Percentiles rank a stretch among this genome's conserved stretches.
These are phyloP conservation scores for Pilaira anomala DNA, from an alignment of 192 early-diverging fungal genomes.

Conservation along the genomic window DNA sequence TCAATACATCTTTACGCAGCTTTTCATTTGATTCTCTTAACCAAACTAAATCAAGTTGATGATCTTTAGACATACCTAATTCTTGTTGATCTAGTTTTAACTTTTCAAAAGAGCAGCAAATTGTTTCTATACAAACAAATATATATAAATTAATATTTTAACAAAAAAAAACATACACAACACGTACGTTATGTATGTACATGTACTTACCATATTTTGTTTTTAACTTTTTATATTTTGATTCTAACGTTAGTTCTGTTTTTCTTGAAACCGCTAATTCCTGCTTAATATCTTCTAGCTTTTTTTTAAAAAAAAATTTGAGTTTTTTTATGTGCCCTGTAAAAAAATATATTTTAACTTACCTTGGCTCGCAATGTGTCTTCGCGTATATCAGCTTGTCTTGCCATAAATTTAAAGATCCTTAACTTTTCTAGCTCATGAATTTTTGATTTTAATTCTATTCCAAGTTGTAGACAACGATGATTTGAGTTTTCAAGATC, in stretches of 20 bases:
- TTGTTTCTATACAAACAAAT: conserved; percentile 27
- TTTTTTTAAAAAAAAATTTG: neutral
- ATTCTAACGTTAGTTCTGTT: conserved; percentile 33
- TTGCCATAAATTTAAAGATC: conserved; percentile 20
- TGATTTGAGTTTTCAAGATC: conserved; percentile 24
- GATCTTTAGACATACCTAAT: conserved; percentile 9
- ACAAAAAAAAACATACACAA: neutral
- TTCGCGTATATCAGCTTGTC: conserved; percentile 29
- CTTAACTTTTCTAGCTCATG: conserved; percentile 27
- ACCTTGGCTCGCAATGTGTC: conserved; percentile 23
- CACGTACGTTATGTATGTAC: too few relatives aligned
- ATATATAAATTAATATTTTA: neutral
- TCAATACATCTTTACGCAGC: conserved; percentile 30
- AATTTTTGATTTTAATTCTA: conserved; percentile 16
- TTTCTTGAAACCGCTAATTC: conserved; percentile 33
- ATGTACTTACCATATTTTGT: conserved; percentile 34
- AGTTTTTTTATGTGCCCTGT: neutral
- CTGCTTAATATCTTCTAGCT: conserved; percentile 43
- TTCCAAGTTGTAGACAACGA: conserved; percentile 17
- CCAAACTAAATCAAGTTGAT: conserved; percentile 20
- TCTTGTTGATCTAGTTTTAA: conserved; percentile 36
- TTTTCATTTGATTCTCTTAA: conserved; percentile 31
- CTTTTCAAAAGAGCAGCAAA: conserved; percentile 29
- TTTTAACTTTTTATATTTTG: conserved; percentile 34
- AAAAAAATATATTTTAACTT: conserved; percentile 2